A percentile compares a stretch with the other conserved stretches of the same genome.
phyloP scores from a whole-genome alignment of 768 basidiomycete species.

The Boletus subcaerulescens region DNA sequence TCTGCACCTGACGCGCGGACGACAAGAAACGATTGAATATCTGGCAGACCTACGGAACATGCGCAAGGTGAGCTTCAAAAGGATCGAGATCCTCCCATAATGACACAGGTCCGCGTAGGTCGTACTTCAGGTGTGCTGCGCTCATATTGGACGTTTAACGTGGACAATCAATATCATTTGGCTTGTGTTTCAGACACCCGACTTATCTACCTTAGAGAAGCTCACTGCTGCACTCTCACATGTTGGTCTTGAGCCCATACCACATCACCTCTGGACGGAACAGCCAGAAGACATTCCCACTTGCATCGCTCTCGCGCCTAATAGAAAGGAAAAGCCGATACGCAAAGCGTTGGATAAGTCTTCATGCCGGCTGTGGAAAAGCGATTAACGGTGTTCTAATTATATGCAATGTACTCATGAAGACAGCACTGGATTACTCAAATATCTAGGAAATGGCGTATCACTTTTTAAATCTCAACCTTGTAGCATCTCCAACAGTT shows the following conservation, averaged over 20 bases:
- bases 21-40: constrained; percentile 37
- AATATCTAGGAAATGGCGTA: not conserved
- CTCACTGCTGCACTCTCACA: constrained; percentile 30
- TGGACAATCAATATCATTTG: no score
- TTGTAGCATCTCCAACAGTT: constrained; percentile 38
- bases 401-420: not conserved
- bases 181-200: constrained; percentile 27
- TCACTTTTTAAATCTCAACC: not conserved
- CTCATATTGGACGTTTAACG: not conserved
- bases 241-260: constrained; percentile 25
- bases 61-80: constrained; percentile 35
- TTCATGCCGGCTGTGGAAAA: constrained; percentile 38
- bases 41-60: constrained; percentile 38
- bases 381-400: constrained; percentile 5
- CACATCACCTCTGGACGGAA: constrained; percentile 42
- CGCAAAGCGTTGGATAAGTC: constrained; percentile 42
- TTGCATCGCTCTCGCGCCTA: constrained; percentile 44
- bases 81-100: not conserved
- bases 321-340: constrained; percentile 35
- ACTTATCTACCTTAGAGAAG: constrained; percentile 30
- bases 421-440: not conserved
- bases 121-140: constrained; percentile 36
- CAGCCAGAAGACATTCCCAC: constrained; percentile 43
- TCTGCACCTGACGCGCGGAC: constrained; percentile 38
- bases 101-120: constrained; percentile 25